Percentiles rank a stretch among this genome's conserved stretches.
These are phyloP conservation scores for Aspergillus leporis DNA, from an alignment of 495 filamentous ascomycete species.

Conservation along the genomic window DNA sequence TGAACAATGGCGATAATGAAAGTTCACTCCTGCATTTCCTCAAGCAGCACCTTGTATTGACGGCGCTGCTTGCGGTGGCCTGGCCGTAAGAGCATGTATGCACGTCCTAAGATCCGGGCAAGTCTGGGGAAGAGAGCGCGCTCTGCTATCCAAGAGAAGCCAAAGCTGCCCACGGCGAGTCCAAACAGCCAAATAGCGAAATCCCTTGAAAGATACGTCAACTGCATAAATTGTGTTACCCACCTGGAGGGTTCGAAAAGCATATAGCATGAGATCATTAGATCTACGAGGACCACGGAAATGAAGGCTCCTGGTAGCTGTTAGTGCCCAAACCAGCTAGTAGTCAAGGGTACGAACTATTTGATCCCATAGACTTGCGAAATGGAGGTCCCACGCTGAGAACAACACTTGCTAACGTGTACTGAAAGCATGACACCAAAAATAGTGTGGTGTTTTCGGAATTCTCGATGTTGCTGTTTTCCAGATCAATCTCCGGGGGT, in stretches of 20 bases:
- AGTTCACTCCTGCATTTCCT: conserved; percentile 55
- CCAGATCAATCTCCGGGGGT: conserved; percentile 69
- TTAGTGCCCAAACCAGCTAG: conserved; percentile 18
- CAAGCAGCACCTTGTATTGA: conserved; percentile 78
- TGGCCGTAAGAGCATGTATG: conserved; percentile 54
- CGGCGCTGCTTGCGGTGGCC: conserved; percentile 73
- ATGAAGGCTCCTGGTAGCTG: conserved; percentile 70
- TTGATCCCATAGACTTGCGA: conserved; percentile 74
- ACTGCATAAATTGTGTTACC: conserved; percentile 75
- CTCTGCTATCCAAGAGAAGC: conserved; percentile 68
- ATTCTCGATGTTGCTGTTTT: conserved; percentile 81
- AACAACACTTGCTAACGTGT: conserved; percentile 84
- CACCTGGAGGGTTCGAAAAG: conserved; percentile 68
- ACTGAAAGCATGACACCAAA: conserved; percentile 88
- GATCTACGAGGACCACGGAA: conserved; percentile 66
- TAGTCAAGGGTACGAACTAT: conserved; percentile 56
- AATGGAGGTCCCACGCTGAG: conserved; percentile 89
- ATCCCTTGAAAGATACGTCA: conserved; percentile 68
- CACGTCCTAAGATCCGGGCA: conserved; percentile 64
- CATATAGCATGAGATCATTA: conserved; percentile 72
- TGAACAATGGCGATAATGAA: background rate
- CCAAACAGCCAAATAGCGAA: conserved; percentile 73
- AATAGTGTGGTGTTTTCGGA: conserved; percentile 92
- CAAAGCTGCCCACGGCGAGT: conserved; percentile 67
- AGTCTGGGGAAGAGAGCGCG: conserved; percentile 66